A percentile compares a stretch with the other conserved stretches of the same genome.
Conservation (phyloP, 768 basidiomycete genomes). For the Mycena alexandri region DNA sequence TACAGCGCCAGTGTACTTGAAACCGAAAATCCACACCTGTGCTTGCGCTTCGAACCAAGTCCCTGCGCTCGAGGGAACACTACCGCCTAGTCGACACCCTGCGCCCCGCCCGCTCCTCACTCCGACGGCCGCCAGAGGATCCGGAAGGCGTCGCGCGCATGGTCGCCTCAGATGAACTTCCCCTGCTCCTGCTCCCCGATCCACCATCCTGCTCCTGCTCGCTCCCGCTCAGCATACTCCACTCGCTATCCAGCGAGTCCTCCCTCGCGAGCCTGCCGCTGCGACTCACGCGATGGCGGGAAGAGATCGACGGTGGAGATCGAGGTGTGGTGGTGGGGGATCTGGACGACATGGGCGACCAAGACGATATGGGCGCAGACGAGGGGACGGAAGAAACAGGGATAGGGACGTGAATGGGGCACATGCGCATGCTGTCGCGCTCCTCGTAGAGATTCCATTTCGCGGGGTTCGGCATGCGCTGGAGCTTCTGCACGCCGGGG, state of each 20-base stretch:
- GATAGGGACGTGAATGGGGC: neutral
- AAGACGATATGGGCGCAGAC: no score
- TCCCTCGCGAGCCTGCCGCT: no score
- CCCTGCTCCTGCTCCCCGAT: neutral
- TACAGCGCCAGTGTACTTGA: neutral
- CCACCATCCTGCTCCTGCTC: neutral
- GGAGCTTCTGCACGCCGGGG: slow-evolving; percentile 16
- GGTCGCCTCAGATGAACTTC: slow-evolving; percentile 7
- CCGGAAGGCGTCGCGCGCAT: neutral
- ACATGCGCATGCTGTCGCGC: slow-evolving; percentile 17
- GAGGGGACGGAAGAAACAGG: neutral
- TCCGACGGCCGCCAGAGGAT: neutral
- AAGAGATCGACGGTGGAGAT: no score
- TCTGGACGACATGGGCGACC: no score
- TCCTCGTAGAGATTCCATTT: slow-evolving; percentile 11
- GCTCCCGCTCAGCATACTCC: neutral
- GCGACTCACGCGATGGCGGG: neutral
- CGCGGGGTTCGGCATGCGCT: slow-evolving; percentile 6
- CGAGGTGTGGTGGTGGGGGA: no score
- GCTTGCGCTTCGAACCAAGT: no score
- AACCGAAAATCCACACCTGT: neutral
- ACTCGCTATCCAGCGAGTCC: slow-evolving; percentile 2
- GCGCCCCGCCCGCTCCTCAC: no score
- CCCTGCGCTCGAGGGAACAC: no score
- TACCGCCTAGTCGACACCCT: no score